phyloP scores from a whole-genome alignment of 176 grass and related monocot species.

The Canna indica region DNA sequence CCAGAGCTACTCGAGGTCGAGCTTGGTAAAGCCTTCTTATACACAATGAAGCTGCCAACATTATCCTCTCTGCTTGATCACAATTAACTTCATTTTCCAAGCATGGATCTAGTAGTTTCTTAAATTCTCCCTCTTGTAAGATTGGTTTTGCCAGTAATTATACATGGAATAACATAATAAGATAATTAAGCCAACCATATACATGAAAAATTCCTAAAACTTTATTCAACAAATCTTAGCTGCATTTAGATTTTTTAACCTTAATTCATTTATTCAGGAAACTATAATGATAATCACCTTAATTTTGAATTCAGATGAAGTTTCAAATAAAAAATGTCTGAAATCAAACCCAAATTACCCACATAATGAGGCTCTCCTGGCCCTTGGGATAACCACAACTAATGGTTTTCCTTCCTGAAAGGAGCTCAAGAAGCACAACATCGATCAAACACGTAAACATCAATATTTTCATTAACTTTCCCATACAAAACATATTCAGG shows the following conservation, averaged over 20 bases:
- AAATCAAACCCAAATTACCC: constrained; percentile 24
- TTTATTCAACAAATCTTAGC: too few relatives aligned
- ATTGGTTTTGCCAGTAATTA: constrained; percentile 73
- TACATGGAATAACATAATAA: constrained; percentile 7
- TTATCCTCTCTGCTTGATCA: constrained; percentile 64
- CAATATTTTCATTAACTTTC: constrained; percentile 77
- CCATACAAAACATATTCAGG: constrained; percentile 81
- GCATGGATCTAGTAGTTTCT: constrained; percentile 48
- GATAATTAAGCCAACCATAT: not conserved
- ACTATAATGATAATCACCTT: too few relatives aligned
- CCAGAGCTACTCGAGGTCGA: constrained; percentile 46
- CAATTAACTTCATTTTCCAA: constrained; percentile 47
- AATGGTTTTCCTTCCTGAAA: constrained; percentile 85
- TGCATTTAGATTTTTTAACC: too few relatives aligned
- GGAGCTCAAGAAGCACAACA: constrained; percentile 71
- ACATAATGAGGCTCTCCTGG: constrained; percentile 69
- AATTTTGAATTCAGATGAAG: too few relatives aligned
- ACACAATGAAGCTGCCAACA: constrained; percentile 52
- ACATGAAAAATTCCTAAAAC: too few relatives aligned
- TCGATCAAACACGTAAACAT: constrained; percentile 93
- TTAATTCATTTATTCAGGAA: too few relatives aligned
- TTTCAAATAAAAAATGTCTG: too few relatives aligned
- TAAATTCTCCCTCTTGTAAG: constrained; percentile 46
- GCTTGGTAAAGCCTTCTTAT: constrained; percentile 42
- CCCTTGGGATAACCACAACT: constrained; percentile 56